Base-by-base conservation (phyloP, 2,329 filamentous ascomycete species). In the Tolypocladium nubicola region DNA sequence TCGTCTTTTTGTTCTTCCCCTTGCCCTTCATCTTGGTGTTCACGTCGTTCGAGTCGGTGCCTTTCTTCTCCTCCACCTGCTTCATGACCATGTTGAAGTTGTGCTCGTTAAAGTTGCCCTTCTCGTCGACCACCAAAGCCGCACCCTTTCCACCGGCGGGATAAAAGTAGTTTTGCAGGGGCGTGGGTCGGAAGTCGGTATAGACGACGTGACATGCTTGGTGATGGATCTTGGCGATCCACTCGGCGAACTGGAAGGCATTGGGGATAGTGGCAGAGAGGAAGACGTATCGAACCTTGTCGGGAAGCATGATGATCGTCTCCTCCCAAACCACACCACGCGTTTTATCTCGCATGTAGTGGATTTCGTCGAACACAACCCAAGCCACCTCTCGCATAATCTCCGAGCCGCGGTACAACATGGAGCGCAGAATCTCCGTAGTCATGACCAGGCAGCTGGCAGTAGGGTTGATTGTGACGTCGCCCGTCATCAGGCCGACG, bases 301-400 rank as follows among this genome's bases (percentile, higher is more conserved):
- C 94, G 4, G 94, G 94, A 37, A 99, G 80, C 63, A 99, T 81
- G 67, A 99, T 99, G 69, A 99, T 97, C 43, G 94, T 97, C 77
- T 99, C 94, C 72, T 99, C 94, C 94, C 94, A 99, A 2, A 99
- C 94, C 0, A 99, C 94, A 77, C 94, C 94, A 73, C 94, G 83
- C 54, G 85, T 82, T 73, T 95, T 95, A 74, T 99, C 94, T 67
- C 94, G 86, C 85, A 99, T 87, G 74, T 99, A 99, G 73, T 99
- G 94, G 61, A 99, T 96, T 73, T 99, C 94, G 73, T 99, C 94
- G 66, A 99, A 99, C 2, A 99, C 79, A 1, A 99, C 95, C 94
- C 94, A 99, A 16, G 89, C 92, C 1, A 99, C 95, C 76, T 99
- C 94, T 64, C 94, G 90, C 93, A 99, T 99, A 63, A 99, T 97